Conservation (phyloP, 176 grass and related monocot genomes). For the Neostapfia colusana region DNA sequence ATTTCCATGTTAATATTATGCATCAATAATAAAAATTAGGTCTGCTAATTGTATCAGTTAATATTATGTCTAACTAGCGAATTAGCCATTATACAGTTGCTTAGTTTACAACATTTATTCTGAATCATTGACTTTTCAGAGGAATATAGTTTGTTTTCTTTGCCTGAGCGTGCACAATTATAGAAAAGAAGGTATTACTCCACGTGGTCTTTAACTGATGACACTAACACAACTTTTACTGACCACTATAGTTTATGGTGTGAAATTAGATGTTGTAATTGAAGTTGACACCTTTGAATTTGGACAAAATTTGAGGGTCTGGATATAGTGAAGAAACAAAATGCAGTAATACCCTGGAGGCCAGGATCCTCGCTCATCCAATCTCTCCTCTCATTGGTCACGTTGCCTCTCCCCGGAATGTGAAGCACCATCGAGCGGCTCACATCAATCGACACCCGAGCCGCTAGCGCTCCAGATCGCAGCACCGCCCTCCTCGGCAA, state of each 20-base stretch:
- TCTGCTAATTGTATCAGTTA: no score
- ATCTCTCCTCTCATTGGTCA: conserved; percentile 21
- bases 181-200: no score
- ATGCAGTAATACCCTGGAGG: not conserved
- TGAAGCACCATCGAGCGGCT: conserved; percentile 24
- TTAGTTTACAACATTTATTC: no score
- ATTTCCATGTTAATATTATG: no score
- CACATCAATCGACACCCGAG: not conserved
- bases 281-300: not conserved
- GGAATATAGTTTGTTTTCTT: no score
- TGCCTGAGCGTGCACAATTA: no score
- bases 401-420: conserved; percentile 21
- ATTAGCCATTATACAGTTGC: no score
- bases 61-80: no score
- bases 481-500: conserved; percentile 22
- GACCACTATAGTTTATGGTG: no score
- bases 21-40: no score
- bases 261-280: not conserved
- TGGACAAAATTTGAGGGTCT: not conserved
- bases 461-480: conserved; percentile 22
- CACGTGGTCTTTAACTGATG: not conserved
- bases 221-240: not conserved
- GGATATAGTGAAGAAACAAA: not conserved
- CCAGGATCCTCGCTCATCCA: not conserved
- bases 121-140: no score